These are phyloP conservation scores for Phytophthora sp. DNA, from an alignment of 352 stramenopile genomes.

Conservation along the genomic window DNA sequence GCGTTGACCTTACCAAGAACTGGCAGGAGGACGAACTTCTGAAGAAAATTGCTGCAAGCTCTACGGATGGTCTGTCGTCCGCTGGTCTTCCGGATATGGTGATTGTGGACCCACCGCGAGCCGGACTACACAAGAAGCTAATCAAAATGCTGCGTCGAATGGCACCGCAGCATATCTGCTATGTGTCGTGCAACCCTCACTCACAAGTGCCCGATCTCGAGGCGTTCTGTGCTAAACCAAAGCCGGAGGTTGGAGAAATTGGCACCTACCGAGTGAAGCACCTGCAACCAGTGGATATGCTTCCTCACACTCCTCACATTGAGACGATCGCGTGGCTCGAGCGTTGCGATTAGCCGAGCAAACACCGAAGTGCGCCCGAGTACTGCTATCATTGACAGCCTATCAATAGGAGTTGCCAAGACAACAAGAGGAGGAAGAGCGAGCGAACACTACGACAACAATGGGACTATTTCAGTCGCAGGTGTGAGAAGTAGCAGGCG, in stretches of 20 bases:
- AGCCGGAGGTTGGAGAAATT: slow-evolving; percentile 25
- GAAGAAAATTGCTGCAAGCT: slow-evolving; percentile 27
- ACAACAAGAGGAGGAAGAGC: too few relatives aligned
- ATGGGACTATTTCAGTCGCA: slow-evolving; percentile 11
- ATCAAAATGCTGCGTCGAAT: slow-evolving; percentile 59
- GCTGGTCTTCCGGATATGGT: slow-evolving; percentile 55
- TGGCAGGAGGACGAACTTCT: slow-evolving; percentile 51
- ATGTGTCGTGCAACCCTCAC: slow-evolving; percentile 81
- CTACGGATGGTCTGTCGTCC: neutral
- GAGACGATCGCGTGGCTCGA: slow-evolving; percentile 80
- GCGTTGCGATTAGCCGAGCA: slow-evolving; percentile 17
- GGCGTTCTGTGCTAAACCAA: slow-evolving; percentile 36
- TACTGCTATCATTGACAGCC: slow-evolving; percentile 10
- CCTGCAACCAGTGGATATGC: slow-evolving; percentile 79
- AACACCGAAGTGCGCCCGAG: too few relatives aligned
- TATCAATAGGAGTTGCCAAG: neutral
- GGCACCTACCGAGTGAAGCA: slow-evolving; percentile 47
- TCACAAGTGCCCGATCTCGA: slow-evolving; percentile 69
- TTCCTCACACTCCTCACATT: slow-evolving; percentile 81
- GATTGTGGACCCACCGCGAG: slow-evolving; percentile 78
- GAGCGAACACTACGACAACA: too few relatives aligned
- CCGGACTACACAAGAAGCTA: slow-evolving; percentile 73
- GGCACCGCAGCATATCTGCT: slow-evolving; percentile 58
- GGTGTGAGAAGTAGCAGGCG: neutral
- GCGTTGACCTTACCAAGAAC: slow-evolving; percentile 60